These are phyloP conservation scores for Escovopsis weberi DNA, from an alignment of 2,329 filamentous ascomycete species.

Conservation along the genomic window DNA sequence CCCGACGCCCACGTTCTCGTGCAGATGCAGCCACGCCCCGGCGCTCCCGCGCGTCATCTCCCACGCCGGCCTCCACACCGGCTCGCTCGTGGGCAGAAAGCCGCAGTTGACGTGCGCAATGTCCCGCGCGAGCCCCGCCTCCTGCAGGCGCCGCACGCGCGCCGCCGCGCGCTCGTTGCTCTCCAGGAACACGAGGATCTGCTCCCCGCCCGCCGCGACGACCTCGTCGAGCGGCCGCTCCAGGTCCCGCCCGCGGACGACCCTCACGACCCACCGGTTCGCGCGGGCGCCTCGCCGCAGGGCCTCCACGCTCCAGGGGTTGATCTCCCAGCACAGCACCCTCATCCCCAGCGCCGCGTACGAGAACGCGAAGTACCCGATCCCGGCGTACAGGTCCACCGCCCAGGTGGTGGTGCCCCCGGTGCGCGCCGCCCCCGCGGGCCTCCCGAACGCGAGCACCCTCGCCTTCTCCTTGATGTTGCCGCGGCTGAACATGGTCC, in stretches of 20 bases:
- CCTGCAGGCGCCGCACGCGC: conserved; percentile 24
- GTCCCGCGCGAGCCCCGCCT: conserved; percentile 18
- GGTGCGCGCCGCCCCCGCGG: not conserved
- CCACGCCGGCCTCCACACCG: conserved; percentile 38
- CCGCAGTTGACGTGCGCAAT: conserved; percentile 51
- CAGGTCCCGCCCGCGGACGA: conserved; percentile 32
- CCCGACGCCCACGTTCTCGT: conserved; percentile 46
- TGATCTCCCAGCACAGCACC: conserved; percentile 82
- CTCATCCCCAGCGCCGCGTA: conserved; percentile 59
- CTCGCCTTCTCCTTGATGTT: conserved; percentile 83
- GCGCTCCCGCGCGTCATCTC: conserved; percentile 22
- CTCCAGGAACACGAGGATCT: conserved; percentile 54
- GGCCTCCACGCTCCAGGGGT: conserved; percentile 76
- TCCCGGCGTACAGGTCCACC: conserved; percentile 80
- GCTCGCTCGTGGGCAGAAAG: conserved; percentile 42
- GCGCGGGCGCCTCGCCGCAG: conserved; percentile 57
- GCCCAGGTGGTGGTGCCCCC: conserved; percentile 29
- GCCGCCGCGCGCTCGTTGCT: conserved; percentile 43
- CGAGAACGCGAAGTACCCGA: conserved; percentile 85
- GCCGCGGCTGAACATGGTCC: conserved; percentile 89
- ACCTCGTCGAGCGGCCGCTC: conserved; percentile 22
- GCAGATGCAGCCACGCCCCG: conserved; percentile 47
- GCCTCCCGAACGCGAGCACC: conserved; percentile 38
- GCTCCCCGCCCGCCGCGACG: conserved; percentile 26
- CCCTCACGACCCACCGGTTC: conserved; percentile 50